Base-by-base conservation (phyloP, 2,329 filamentous ascomycete species). In the Tolypocladium inflatum region DNA sequence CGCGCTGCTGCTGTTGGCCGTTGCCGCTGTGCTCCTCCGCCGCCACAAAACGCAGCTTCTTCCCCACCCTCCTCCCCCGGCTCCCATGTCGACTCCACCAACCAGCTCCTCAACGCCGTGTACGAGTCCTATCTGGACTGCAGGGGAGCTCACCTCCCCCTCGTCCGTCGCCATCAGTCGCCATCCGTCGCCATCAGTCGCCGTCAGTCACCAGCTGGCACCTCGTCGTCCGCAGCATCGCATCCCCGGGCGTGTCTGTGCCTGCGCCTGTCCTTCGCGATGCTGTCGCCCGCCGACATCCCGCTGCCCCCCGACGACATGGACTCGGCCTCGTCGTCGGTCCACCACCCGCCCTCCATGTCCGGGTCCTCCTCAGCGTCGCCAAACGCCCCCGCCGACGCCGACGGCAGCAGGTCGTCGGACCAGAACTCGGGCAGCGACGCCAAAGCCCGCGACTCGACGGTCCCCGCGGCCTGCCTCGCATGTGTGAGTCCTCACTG, bases 381-480 rank as follows among this genome's bases (percentile, higher is more conserved):
- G 39, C 48, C 57, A 17, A 41, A 38, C 26, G 48, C 45, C n/a
- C 45, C n/a, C 17, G 48, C 38, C 45, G 33, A 41, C 38, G 35
- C 15, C 35, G 55, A 42, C 39, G 41, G 38, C 56, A 19, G 26
- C 52, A 39, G 43, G 23, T 39, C 30, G 52, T 54, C 39, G 51
- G 50, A 42, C 38, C 57, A 55, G 38, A 56, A 43, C 56, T 48
- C 57, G 8, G 38, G 48, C 41, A 15, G 55, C 37, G 59, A 62
- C 19, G 54, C 54, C 51, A 61, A 58, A 51, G 58, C 65, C 66
- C 62, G 62, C 55, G 65, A 73, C 55, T 64, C 71, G 60, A 69
- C 74, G 37, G 71, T 79, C 57, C 74, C 80, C 54, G 79, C 81
- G 37, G 81, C 81, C 30, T 84, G 81, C 66, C 71, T 83, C 52